Conservation (phyloP, 768 basidiomycete species). For the Russula lepida region DNA sequence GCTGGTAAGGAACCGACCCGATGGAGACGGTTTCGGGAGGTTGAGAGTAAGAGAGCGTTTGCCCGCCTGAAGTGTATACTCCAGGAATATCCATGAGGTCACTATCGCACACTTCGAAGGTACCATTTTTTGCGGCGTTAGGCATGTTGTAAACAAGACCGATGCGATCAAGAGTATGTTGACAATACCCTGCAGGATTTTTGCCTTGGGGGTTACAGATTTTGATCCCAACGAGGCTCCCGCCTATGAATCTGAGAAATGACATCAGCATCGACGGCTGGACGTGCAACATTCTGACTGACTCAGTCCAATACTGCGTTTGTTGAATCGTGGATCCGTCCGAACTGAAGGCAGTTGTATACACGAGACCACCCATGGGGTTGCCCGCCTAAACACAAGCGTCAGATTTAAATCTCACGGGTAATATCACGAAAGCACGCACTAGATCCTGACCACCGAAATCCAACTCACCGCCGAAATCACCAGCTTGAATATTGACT, state of each 20-base stretch:
- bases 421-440: conserved; percentile 14
- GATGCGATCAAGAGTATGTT: conserved; percentile 68
- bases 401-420: neutral
- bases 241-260: conserved; percentile 60
- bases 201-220: conserved; percentile 51
- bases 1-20: conserved; percentile 36
- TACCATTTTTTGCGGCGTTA: conserved; percentile 45
- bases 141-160: conserved; percentile 72
- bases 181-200: conserved; percentile 48
- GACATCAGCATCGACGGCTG: neutral
- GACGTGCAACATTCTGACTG: conserved; percentile 20
- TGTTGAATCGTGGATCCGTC: conserved; percentile 40
- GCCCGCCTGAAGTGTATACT: conserved; percentile 35
- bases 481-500: conserved; percentile 43
- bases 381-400: conserved; percentile 53
- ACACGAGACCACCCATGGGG: conserved; percentile 65
- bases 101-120: conserved; percentile 57
- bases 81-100: conserved; percentile 60
- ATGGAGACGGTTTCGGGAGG: conserved; percentile 42
- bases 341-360: conserved; percentile 44
- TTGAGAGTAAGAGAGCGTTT: conserved; percentile 37
- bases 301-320: conserved; percentile 63
- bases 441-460: conserved; percentile 64
- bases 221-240: conserved; percentile 58
- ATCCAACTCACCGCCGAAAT: conserved; percentile 73